These are phyloP conservation scores for Beauveria medogensis DNA, from an alignment of 2,329 filamentous ascomycete genomes.

Conservation along the genomic window DNA sequence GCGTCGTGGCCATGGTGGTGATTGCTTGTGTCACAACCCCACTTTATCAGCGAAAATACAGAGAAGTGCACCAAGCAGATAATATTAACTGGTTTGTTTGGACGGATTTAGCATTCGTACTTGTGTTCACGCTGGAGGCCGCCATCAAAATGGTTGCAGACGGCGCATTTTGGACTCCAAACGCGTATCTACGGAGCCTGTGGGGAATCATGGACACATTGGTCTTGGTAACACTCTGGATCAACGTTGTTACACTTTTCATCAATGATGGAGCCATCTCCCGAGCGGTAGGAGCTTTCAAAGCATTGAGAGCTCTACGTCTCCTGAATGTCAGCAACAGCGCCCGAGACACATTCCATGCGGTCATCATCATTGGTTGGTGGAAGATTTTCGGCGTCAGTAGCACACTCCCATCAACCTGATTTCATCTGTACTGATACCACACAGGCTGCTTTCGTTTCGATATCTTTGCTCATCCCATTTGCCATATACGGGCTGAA, in stretches of 20 bases:
- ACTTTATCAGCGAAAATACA: constrained; percentile 85
- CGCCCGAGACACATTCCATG: constrained; percentile 92
- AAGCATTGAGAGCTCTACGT: constrained; percentile 83
- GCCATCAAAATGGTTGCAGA: constrained; percentile 90
- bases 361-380: constrained; percentile 84
- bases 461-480: constrained; percentile 84
- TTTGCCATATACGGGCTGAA: constrained; percentile 96
- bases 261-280: constrained; percentile 77
- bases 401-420: constrained; percentile 13
- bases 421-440: constrained; percentile 13
- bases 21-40: constrained; percentile 92
- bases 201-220: constrained; percentile 95
- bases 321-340: constrained; percentile 94
- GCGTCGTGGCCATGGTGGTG: constrained; percentile 96
- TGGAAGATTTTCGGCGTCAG: constrained; percentile 84
- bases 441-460: constrained; percentile 72
- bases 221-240: constrained; percentile 88
- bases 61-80: constrained; percentile 49
- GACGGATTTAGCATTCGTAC: constrained; percentile 82
- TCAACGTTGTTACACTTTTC: constrained; percentile 81
- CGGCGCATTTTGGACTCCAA: constrained; percentile 92
- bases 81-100: constrained; percentile 87
- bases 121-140: constrained; percentile 79
- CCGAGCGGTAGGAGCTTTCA: constrained; percentile 90
- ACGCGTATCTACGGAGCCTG: constrained; percentile 91